Conservation (phyloP, 2,329 filamentous ascomycete genomes). For the Botrytis cinerea region DNA sequence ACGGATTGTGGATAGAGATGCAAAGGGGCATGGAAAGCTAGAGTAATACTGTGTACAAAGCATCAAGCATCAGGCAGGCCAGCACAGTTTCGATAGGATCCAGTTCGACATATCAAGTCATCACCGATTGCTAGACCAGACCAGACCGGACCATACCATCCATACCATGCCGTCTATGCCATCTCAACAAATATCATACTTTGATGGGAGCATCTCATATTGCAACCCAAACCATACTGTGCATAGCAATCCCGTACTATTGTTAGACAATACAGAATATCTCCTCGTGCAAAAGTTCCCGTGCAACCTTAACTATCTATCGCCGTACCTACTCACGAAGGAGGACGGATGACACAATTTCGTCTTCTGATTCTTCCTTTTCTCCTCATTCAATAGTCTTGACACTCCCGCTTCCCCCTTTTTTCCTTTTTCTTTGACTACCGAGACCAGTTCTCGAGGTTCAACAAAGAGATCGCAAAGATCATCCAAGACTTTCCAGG, state of each 20-base stretch:
- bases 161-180: background rate
- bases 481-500: conserved; percentile 2
- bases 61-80: conserved; percentile 1
- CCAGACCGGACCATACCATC: background rate
- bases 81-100: background rate
- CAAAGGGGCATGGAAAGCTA: background rate
- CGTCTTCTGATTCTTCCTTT: background rate
- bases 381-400: background rate
- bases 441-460: background rate
- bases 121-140: conserved; percentile 7
- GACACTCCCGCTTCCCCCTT: background rate
- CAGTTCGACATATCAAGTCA: conserved; percentile 7
- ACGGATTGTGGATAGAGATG: background rate
- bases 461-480: background rate
- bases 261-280: background rate
- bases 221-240: background rate
- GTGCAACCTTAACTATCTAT: background rate
- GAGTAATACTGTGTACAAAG: background rate
- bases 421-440: background rate
- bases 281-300: background rate
- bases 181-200: background rate
- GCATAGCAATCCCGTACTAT: background rate
- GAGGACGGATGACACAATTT: background rate
- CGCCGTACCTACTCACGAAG: background rate
- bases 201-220: background rate